Percentiles rank a stretch among this genome's conserved stretches.
Evolutionary conservation across 106 monocot species (phyloP).

Genomic region (Dendrobium officinale): DNA sequence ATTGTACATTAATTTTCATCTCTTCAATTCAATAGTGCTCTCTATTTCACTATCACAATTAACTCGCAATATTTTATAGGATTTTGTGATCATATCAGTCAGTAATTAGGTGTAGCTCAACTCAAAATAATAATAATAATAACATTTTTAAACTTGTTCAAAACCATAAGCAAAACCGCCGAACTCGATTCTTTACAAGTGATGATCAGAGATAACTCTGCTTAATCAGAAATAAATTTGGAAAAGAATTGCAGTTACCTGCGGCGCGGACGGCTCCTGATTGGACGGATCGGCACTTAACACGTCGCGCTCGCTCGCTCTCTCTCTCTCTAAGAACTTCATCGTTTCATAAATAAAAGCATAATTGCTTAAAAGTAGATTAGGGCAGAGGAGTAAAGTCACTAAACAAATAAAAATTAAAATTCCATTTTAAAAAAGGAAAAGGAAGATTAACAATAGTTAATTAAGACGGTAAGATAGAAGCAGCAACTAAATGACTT

Average conservation of each 20-base stretch:
- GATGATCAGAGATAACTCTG: not conserved
- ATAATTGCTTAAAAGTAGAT: not conserved
- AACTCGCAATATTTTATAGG: not conserved
- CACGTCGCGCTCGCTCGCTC: not conserved
- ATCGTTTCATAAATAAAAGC: not conserved
- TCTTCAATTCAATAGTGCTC: not conserved
- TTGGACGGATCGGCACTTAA: not conserved
- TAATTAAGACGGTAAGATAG: not conserved
- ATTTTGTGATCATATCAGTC: not conserved
- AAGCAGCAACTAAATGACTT: not conserved
- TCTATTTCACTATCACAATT: not conserved
- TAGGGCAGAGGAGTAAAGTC: not conserved
- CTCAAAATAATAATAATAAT: not conserved
- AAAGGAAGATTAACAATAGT: not conserved
- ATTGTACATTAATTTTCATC: not conserved
- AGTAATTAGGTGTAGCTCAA: not conserved
- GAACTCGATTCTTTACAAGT: too few relatives aligned
- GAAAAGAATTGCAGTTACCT: constrained; percentile 2
- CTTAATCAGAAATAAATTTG: not conserved
- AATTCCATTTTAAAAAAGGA: not conserved
- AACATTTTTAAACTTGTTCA: not conserved
- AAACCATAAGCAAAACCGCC: not conserved
- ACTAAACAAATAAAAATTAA: not conserved
- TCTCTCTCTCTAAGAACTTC: not conserved
- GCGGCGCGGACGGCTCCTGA: not conserved